Conservation (phyloP, 345 rosid genomes). For the Euphorbia pulcherrima region DNA sequence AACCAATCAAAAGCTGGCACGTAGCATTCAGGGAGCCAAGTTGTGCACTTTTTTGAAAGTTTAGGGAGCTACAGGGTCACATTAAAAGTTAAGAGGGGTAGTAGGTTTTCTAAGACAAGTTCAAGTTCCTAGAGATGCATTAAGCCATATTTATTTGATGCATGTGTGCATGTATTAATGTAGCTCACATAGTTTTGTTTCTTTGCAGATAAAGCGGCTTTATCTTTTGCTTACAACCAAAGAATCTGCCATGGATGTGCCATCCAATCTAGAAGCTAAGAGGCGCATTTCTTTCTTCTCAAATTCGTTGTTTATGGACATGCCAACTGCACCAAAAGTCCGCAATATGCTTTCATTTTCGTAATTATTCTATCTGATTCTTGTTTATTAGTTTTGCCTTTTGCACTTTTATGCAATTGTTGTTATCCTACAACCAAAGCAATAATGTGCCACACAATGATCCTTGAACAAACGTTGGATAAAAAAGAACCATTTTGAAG, state of each 20-base stretch:
- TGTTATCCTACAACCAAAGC: neutral
- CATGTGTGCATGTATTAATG: neutral
- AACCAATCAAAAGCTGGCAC: too few species aligned
- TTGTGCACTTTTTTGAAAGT: too few species aligned
- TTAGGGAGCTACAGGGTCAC: too few species aligned
- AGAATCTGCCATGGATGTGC: conserved; percentile 99
- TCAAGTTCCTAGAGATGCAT: too few species aligned
- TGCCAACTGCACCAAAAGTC: conserved; percentile 97
- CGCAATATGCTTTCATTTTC: conserved; percentile 99
- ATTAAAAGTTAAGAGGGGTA: too few species aligned
- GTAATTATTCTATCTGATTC: conserved; percentile 49
- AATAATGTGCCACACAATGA: neutral
- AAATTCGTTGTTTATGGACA: conserved; percentile 95
- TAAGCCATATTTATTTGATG: too few species aligned
- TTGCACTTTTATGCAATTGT: neutral
- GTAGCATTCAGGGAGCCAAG: too few species aligned
- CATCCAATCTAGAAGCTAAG: conserved; percentile 95
- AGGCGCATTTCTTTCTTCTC: conserved; percentile 97
- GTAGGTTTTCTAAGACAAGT: too few species aligned
- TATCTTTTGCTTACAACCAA: conserved; percentile 82
- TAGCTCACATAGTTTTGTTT: neutral
- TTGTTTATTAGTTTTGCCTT: neutral
- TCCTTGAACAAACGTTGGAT: neutral
- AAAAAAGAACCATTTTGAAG: neutral
- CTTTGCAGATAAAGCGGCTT: conserved; percentile 66